Evolutionary conservation across 257 asterid genomes (phyloP).

Genomic region (Ajuga chamaepitys): DNA sequence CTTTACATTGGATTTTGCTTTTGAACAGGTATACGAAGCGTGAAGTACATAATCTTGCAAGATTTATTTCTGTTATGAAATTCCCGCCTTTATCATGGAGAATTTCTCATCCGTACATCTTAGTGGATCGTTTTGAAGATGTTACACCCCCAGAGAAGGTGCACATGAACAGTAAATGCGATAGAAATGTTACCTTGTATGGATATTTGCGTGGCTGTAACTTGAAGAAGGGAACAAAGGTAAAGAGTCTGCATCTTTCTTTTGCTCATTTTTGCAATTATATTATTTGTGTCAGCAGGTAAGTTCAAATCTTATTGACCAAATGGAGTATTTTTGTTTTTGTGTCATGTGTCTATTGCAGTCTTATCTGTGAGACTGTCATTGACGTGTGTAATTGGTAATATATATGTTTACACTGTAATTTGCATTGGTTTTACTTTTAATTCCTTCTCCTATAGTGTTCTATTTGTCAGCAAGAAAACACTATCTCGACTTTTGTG

Average conservation of each 20-base stretch:
- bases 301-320: neutral
- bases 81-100: constrained; percentile 96
- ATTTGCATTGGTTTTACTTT: neutral
- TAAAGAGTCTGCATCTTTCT: constrained; percentile 18
- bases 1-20: constrained; percentile 13
- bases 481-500: neutral
- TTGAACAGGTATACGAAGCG: constrained; percentile 76
- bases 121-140: constrained; percentile 96
- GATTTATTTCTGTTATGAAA: constrained; percentile 94
- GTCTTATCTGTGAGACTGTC: neutral
- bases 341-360: neutral
- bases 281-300: neutral
- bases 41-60: constrained; percentile 91
- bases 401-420: neutral
- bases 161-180: constrained; percentile 64
- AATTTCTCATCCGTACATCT: constrained; percentile 83
- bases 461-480: neutral
- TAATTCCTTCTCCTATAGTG: neutral
- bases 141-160: constrained; percentile 86
- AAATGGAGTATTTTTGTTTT: constrained; percentile 1
- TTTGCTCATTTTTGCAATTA: neutral
- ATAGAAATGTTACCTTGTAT: constrained; percentile 72
- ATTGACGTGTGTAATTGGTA: neutral
- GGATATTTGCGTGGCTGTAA: constrained; percentile 98
- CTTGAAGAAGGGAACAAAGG: constrained; percentile 87